Percentiles rank a stretch among this genome's conserved stretches.
These are phyloP conservation scores for Golubevia sp. DNA, from an alignment of 1,284 basidiomycete genomes.

Conservation along the genomic window DNA sequence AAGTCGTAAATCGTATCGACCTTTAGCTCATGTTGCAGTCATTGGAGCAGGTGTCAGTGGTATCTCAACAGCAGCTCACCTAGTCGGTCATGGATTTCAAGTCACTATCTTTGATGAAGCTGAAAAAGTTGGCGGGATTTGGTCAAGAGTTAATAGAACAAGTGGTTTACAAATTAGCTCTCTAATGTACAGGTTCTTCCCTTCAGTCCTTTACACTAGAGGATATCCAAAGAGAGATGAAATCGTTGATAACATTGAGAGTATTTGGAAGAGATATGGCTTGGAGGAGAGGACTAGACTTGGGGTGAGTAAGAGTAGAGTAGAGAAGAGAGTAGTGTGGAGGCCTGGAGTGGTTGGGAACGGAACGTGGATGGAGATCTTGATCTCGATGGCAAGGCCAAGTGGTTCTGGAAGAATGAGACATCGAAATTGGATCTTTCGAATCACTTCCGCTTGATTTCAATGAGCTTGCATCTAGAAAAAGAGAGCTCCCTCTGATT, in stretches of 20 bases:
- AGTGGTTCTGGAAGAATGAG: neutral
- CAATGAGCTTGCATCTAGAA: too few relatives aligned
- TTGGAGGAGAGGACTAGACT: slow-evolving; percentile 67
- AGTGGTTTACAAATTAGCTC: slow-evolving; percentile 71
- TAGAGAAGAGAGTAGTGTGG: too few relatives aligned
- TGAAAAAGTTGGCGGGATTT: slow-evolving; percentile 65
- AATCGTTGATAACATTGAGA: slow-evolving; percentile 68
- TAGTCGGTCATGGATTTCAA: slow-evolving; percentile 55
- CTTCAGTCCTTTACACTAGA: slow-evolving; percentile 24
- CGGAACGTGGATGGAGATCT: too few relatives aligned
- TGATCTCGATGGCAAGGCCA: neutral
- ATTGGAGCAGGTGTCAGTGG: slow-evolving; percentile 62
- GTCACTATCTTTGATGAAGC: slow-evolving; percentile 61
- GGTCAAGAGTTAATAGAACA: slow-evolving; percentile 70
- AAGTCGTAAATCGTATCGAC: slow-evolving; percentile 14
- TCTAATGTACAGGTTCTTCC: slow-evolving; percentile 68
- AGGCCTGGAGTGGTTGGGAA: too few relatives aligned
- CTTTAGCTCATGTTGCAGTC: slow-evolving; percentile 56
- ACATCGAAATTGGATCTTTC: too few relatives aligned
- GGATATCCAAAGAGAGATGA: slow-evolving; percentile 68
- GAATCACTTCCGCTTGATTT: neutral
- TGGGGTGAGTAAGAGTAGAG: slow-evolving; percentile 56
- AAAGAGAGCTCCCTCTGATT: neutral
- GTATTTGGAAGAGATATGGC: slow-evolving; percentile 68
- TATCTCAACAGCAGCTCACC: slow-evolving; percentile 54